phyloP scores from a whole-genome alignment of 2,329 filamentous ascomycete species.

The Pseudocercospora vitis region DNA sequence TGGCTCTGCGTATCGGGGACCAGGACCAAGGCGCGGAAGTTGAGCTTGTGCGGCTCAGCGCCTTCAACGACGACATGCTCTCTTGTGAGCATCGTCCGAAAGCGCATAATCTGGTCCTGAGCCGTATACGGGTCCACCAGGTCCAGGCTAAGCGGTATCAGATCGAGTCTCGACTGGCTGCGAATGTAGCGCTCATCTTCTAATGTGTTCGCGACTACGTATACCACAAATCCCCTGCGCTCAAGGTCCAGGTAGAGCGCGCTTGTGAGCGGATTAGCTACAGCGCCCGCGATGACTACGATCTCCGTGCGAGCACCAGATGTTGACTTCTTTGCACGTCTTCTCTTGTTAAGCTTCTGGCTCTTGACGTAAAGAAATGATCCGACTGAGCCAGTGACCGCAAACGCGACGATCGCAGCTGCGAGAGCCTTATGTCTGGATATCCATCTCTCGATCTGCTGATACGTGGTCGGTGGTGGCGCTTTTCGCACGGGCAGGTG shows the following conservation, averaged over 20 bases:
- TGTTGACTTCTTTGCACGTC: constrained; percentile 73
- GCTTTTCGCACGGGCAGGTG: constrained; percentile 44
- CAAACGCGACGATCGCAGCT: constrained; percentile 67
- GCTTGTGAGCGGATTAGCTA: constrained; percentile 77
- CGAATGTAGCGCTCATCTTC: constrained; percentile 82
- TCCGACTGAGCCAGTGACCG: constrained; percentile 59
- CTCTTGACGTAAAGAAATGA: constrained; percentile 56
- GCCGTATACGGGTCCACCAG: constrained; percentile 72
- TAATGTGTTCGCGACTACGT: constrained; percentile 78
- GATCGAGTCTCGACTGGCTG: constrained; percentile 73
- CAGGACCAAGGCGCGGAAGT: constrained; percentile 76
- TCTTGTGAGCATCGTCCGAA: constrained; percentile 68
- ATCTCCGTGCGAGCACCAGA: constrained; percentile 89
- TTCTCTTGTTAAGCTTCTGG: constrained; percentile 45
- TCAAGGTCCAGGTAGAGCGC: constrained; percentile 85
- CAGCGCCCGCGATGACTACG: constrained; percentile 82
- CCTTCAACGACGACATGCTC: constrained; percentile 75
- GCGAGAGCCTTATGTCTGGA: constrained; percentile 70
- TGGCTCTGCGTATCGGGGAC: constrained; percentile 73
- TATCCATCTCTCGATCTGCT: constrained; percentile 70
- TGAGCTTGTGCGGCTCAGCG: constrained; percentile 72
- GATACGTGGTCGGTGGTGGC: constrained; percentile 48
- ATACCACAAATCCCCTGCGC: constrained; percentile 88
- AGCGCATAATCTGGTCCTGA: constrained; percentile 68
- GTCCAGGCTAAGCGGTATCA: constrained; percentile 79